Evolutionary conservation across 2,329 filamentous ascomycete genomes (phyloP).

Genomic region (Colletotrichum shisoi): DNA sequence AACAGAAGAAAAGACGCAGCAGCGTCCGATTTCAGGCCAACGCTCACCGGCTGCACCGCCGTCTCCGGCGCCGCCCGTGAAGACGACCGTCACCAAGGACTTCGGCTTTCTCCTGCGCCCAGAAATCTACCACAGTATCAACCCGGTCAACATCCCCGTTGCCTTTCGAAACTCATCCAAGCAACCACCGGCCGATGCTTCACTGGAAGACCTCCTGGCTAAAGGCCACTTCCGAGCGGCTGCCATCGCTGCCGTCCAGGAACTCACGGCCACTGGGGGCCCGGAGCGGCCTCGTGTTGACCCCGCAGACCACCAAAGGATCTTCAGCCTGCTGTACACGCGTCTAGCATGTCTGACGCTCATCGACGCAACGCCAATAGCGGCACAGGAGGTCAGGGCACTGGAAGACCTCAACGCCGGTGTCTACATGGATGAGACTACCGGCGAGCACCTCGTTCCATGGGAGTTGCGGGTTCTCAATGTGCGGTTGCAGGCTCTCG

Average conservation of each 20-base stretch:
- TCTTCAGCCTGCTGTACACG: slow-evolving; percentile 81
- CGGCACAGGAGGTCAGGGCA: slow-evolving; percentile 71
- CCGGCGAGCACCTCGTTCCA: slow-evolving; percentile 73
- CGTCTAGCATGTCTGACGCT: slow-evolving; percentile 83
- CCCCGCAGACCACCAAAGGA: slow-evolving; percentile 67
- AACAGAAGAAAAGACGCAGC: slow-evolving; percentile 39
- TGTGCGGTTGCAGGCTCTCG: slow-evolving; percentile 83
- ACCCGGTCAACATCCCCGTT: slow-evolving; percentile 65
- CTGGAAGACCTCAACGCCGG: slow-evolving; percentile 67
- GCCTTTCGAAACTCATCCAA: slow-evolving; percentile 75
- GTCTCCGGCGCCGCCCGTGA: slow-evolving; percentile 49
- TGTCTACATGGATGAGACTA: slow-evolving; percentile 64
- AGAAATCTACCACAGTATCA: slow-evolving; percentile 83
- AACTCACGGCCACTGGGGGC: slow-evolving; percentile 56
- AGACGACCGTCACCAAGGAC: slow-evolving; percentile 65
- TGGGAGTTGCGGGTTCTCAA: slow-evolving; percentile 87
- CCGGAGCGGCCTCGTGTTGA: slow-evolving; percentile 46
- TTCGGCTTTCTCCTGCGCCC: slow-evolving; percentile 82
- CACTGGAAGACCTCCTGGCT: slow-evolving; percentile 72
- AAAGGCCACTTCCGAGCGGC: slow-evolving; percentile 82
- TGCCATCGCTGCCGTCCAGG: slow-evolving; percentile 71
- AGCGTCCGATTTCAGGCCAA: slow-evolving; percentile 39
- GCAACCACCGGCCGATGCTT: slow-evolving; percentile 68
- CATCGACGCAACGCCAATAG: slow-evolving; percentile 74
- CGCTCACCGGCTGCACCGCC: slow-evolving; percentile 43